Conservation (phyloP, 345 rosid genomes). For the Mallotus nudiflorus region DNA sequence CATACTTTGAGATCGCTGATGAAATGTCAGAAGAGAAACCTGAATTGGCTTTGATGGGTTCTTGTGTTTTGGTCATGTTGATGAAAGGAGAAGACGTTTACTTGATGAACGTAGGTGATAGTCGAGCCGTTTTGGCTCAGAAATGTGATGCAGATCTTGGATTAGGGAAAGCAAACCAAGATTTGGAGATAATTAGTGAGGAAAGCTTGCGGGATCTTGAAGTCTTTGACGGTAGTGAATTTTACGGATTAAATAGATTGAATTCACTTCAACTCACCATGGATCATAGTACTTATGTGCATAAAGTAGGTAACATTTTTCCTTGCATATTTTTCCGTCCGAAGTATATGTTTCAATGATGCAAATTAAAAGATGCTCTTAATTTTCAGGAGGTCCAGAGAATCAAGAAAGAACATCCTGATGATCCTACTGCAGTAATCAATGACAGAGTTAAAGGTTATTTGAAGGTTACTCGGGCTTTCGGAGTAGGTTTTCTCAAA, state of each 20-base stretch:
- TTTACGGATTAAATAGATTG: slow-evolving; percentile 33
- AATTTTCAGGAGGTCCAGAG: slow-evolving; percentile 75
- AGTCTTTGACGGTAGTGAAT: slow-evolving; percentile 10
- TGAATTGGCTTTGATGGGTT: slow-evolving; percentile 89
- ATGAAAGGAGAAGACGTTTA: slow-evolving; percentile 93
- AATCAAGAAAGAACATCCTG: slow-evolving; percentile 75
- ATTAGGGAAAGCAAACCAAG: slow-evolving; percentile 53
- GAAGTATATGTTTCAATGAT: background rate
- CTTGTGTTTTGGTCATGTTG: slow-evolving; percentile 81
- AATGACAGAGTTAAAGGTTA: slow-evolving; percentile 94
- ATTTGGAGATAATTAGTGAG: slow-evolving; percentile 53
- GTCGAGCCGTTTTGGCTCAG: slow-evolving; percentile 71
- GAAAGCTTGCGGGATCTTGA: slow-evolving; percentile 17
- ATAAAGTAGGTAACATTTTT: slow-evolving; percentile 49
- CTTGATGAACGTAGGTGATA: slow-evolving; percentile 90
- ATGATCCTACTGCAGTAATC: slow-evolving; percentile 64
- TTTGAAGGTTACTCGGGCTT: slow-evolving; percentile 93
- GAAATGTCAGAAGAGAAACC: slow-evolving; percentile 70
- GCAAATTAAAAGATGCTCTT: background rate
- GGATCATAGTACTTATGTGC: slow-evolving; percentile 78
- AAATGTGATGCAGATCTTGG: slow-evolving; percentile 38
- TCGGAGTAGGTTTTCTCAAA: slow-evolving; percentile 93
- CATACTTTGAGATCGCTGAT: slow-evolving; percentile 60
- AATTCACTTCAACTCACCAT: slow-evolving; percentile 63
- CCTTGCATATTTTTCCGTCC: too few species aligned